Conservation (phyloP, 345 rosid species). For the Ceriops zippeliana region DNA sequence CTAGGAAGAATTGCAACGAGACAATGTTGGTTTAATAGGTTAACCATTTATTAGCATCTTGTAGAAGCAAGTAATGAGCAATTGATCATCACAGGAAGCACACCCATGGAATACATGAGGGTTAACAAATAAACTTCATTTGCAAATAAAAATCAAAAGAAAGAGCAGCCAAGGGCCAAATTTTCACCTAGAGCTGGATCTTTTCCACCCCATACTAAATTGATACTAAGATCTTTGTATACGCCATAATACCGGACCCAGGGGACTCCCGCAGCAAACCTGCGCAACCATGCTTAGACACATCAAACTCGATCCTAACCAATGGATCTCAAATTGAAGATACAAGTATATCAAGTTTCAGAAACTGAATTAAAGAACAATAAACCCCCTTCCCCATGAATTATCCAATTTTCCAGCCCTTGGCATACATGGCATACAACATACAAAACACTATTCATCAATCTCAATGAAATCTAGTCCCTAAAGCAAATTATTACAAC, state of each 20-base stretch:
- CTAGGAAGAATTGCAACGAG: background rate
- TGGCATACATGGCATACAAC: background rate
- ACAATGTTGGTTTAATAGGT: background rate
- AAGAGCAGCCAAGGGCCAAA: background rate
- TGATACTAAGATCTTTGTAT: conserved; percentile 57
- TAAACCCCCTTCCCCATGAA: background rate
- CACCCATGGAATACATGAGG: background rate
- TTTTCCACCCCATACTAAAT: conserved; percentile 80
- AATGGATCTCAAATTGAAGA: background rate
- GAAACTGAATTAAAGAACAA: background rate
- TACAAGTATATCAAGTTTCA: background rate
- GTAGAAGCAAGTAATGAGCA: background rate
- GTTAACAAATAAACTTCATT: background rate
- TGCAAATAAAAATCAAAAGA: background rate
- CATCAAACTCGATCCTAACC: conserved; percentile 7
- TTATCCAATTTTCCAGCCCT: background rate
- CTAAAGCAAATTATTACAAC: background rate
- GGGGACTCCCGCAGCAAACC: conserved; percentile 79
- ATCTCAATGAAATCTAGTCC: background rate
- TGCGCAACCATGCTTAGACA: conserved; percentile 23
- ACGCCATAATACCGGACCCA: conserved; percentile 75
- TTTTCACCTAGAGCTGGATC: conserved; percentile 48
- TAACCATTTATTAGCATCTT: background rate
- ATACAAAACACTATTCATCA: background rate
- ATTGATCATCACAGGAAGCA: background rate